Percentiles rank a stretch among this genome's conserved stretches.
Conservation (phyloP, 1,284 basidiomycete species). For the Rhodotorula sp. region DNA sequence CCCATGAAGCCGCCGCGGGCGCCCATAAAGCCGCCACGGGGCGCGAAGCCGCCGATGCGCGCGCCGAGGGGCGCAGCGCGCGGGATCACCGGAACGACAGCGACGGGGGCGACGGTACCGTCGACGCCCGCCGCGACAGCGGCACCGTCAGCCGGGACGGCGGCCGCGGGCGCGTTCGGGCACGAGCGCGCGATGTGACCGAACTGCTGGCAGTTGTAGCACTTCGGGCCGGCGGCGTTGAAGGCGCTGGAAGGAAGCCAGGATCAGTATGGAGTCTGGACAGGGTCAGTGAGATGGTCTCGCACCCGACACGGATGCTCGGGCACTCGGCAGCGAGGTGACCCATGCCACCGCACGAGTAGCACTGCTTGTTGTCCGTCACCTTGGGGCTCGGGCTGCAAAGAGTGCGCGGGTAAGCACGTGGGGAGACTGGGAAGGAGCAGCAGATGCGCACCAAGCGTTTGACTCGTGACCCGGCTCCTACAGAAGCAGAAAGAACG, state of each 20-base stretch:
- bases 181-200: slow-evolving; percentile 71
- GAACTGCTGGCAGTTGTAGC: slow-evolving; percentile 40
- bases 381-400: slow-evolving; percentile 69
- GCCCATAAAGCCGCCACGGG: slow-evolving; percentile 33
- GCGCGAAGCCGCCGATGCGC: slow-evolving; percentile 32
- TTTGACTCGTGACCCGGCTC: slow-evolving; percentile 78
- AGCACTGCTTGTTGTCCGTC: slow-evolving; percentile 73
- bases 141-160: not conserved
- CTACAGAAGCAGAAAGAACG: slow-evolving; percentile 1
- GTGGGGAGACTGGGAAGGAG: not conserved
- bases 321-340: slow-evolving; percentile 69
- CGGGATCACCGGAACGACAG: slow-evolving; percentile 10
- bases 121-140: slow-evolving; percentile 2
- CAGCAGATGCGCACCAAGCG: slow-evolving; percentile 57
- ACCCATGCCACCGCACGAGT: slow-evolving; percentile 60
- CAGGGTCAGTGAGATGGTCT: not conserved
- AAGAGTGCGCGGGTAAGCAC: too few relatives aligned
- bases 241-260: slow-evolving; percentile 12
- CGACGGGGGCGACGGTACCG: slow-evolving; percentile 17
- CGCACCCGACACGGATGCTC: slow-evolving; percentile 60
- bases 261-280: too few relatives aligned
- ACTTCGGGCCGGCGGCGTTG: slow-evolving; percentile 32
- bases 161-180: slow-evolving; percentile 49
- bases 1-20: slow-evolving; percentile 47
- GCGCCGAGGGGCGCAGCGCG: slow-evolving; percentile 17